Percentiles rank a stretch among this genome's conserved stretches.
These are phyloP conservation scores for Claviceps paspali DNA, from an alignment of 2,329 filamentous ascomycete genomes.

Conservation along the genomic window DNA sequence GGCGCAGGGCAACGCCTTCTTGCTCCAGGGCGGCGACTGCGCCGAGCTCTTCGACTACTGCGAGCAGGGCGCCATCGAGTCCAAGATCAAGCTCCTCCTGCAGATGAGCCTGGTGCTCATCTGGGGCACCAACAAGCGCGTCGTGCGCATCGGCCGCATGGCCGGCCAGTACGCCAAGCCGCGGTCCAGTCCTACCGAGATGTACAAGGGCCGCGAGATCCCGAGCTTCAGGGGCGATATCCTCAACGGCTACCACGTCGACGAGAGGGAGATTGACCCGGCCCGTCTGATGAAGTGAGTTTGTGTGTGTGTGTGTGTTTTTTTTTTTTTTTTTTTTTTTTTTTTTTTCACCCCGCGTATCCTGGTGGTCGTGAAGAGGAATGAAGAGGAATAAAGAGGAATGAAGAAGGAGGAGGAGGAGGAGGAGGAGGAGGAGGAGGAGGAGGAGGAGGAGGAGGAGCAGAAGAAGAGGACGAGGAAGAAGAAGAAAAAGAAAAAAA, in stretches of 20 bases:
- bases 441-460: too few species aligned
- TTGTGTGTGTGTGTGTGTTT: background rate
- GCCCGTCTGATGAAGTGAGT: conserved; percentile 57
- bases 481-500: too few species aligned
- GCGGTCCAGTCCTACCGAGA: conserved; percentile 74
- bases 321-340: background rate
- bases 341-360: too few species aligned
- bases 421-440: too few species aligned
- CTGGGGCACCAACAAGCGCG: conserved; percentile 67
- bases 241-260: conserved; percentile 69
- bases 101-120: conserved; percentile 96
- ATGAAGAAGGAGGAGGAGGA: too few species aligned
- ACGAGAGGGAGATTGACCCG: conserved; percentile 70
- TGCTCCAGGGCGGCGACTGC: conserved; percentile 93
- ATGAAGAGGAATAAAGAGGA: too few species aligned
- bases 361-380: too few species aligned
- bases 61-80: conserved; percentile 73
- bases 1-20: conserved; percentile 77
- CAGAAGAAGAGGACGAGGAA: too few species aligned
- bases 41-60: conserved; percentile 97
- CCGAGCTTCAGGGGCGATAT: conserved; percentile 93
- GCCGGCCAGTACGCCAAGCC: conserved; percentile 97
- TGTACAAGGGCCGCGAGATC: conserved; percentile 62
- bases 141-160: conserved; percentile 90
- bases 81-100: conserved; percentile 88